phyloP scores from a whole-genome alignment of 2,329 filamentous ascomycete genomes.

The Lachnellula arida region DNA sequence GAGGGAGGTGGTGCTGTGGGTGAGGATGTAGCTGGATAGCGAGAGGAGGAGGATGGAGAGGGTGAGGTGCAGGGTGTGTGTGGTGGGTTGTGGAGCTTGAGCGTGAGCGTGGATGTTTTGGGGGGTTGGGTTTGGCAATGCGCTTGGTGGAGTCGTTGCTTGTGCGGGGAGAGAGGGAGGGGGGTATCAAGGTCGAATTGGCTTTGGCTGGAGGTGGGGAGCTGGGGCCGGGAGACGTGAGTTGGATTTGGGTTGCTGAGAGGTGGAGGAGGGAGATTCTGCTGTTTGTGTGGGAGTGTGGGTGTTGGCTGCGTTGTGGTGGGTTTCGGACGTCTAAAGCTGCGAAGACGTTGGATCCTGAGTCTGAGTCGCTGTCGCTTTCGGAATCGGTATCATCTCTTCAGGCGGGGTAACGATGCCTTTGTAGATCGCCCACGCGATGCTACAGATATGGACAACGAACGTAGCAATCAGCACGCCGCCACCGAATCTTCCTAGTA shows the following conservation, averaged over 20 bases:
- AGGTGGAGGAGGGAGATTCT: not conserved
- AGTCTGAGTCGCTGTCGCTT: conserved; percentile 28
- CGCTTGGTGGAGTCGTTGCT: not conserved
- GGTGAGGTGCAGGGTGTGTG: conserved; percentile 38
- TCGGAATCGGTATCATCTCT: conserved; percentile 39
- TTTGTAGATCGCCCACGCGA: conserved; percentile 41
- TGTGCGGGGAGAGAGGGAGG: not conserved
- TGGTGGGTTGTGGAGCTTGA: conserved; percentile 38
- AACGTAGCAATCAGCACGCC: conserved; percentile 40
- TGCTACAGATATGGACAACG: conserved; percentile 39
- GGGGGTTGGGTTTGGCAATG: not conserved
- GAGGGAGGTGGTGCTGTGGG: conserved; percentile 40
- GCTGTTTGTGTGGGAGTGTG: not conserved
- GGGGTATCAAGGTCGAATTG: no score
- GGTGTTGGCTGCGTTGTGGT: not conserved
- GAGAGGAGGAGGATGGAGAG: conserved; percentile 41
- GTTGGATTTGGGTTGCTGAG: not conserved
- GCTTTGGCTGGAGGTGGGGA: conserved; percentile 5
- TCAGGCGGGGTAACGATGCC: conserved; percentile 40
- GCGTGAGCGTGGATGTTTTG: conserved; percentile 15
- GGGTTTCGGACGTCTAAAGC: not conserved
- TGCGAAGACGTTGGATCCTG: conserved; percentile 23
- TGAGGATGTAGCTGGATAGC: conserved; percentile 45
- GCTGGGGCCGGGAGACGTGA: not conserved
- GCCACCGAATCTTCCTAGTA: conserved; percentile 35